Conservation (phyloP, 768 basidiomycete genomes). For the Auriscalpium vulgare region DNA sequence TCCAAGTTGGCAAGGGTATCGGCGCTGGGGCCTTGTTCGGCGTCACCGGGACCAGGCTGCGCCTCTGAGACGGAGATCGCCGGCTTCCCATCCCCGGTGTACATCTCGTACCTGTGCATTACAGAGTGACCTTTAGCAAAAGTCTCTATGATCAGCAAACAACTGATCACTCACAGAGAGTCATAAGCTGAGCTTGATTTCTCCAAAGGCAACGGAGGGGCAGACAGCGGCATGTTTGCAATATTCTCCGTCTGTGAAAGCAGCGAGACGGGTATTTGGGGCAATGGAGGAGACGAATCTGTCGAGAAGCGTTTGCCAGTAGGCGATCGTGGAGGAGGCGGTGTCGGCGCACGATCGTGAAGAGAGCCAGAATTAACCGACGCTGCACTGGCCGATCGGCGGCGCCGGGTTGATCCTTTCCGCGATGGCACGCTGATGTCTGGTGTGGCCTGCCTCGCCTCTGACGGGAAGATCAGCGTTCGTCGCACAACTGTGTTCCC, state of each 20-base stretch:
- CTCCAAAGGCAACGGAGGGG: constrained; percentile 39
- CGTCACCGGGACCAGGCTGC: constrained; percentile 18
- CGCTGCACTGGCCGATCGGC: constrained; percentile 52
- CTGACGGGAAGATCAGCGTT: constrained; percentile 74
- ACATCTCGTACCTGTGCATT: constrained; percentile 66
- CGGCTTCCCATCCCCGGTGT: constrained; percentile 49
- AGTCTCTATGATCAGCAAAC: background rate
- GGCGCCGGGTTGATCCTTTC: constrained; percentile 36
- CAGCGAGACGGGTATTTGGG: constrained; percentile 49
- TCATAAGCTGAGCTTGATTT: constrained; percentile 70
- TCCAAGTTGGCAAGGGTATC: constrained; percentile 28
- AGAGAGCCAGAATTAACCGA: constrained; percentile 63
- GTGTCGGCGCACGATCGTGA: constrained; percentile 77
- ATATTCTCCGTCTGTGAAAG: constrained; percentile 29
- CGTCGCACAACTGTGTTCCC: constrained; percentile 56
- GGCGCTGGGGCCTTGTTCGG: constrained; percentile 18
- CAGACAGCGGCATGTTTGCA: constrained; percentile 28
- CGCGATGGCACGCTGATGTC: constrained; percentile 35
- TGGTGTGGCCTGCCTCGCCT: constrained; percentile 46
- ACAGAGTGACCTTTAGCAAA: background rate
- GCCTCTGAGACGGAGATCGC: constrained; percentile 29
- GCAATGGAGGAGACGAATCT: constrained; percentile 62
- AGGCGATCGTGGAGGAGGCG: constrained; percentile 65
- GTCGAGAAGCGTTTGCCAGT: constrained; percentile 53
- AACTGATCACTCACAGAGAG: constrained; percentile 53